Evolutionary conservation across 495 filamentous ascomycete species (phyloP).

Genomic region (Penicillium waksmanii): DNA sequence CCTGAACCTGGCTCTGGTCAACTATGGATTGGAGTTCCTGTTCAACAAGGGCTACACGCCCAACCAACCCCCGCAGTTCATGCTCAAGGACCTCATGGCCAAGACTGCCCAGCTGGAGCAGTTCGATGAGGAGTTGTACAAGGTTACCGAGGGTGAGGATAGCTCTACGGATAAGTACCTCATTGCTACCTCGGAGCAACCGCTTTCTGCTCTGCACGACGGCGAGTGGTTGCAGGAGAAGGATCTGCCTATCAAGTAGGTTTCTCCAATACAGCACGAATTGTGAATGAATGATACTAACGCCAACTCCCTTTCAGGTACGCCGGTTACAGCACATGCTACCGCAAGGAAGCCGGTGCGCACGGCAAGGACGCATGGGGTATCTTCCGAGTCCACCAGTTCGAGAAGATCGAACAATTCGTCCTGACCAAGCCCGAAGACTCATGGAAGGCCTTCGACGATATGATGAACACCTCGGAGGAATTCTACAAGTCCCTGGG

Average conservation of each 20-base stretch:
- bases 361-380: conserved; percentile 98
- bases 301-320: conserved; percentile 50
- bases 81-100: conserved; percentile 96
- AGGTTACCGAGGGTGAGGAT: conserved; percentile 81
- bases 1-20: conserved; percentile 87
- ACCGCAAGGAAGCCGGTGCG: conserved; percentile 88
- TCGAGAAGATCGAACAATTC: conserved; percentile 98
- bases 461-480: conserved; percentile 88
- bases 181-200: conserved; percentile 96
- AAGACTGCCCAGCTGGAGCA: conserved; percentile 97
- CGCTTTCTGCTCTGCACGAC: conserved; percentile 87
- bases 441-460: conserved; percentile 89
- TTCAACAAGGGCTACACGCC: conserved; percentile 76
- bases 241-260: conserved; percentile 83
- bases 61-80: conserved; percentile 92
- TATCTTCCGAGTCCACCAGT: conserved; percentile 97
- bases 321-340: conserved; percentile 92
- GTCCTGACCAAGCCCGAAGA: conserved; percentile 92
- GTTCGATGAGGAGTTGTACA: conserved; percentile 97
- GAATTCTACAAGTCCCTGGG: conserved; percentile 91
- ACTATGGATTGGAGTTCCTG: conserved; percentile 92
- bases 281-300: too few species aligned
- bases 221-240: conserved; percentile 88
- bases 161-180: conserved; percentile 91
- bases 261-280: conserved; percentile 13